These are phyloP conservation scores for Escovopsis weberi DNA, from an alignment of 2,329 filamentous ascomycete genomes.

Conservation along the genomic window DNA sequence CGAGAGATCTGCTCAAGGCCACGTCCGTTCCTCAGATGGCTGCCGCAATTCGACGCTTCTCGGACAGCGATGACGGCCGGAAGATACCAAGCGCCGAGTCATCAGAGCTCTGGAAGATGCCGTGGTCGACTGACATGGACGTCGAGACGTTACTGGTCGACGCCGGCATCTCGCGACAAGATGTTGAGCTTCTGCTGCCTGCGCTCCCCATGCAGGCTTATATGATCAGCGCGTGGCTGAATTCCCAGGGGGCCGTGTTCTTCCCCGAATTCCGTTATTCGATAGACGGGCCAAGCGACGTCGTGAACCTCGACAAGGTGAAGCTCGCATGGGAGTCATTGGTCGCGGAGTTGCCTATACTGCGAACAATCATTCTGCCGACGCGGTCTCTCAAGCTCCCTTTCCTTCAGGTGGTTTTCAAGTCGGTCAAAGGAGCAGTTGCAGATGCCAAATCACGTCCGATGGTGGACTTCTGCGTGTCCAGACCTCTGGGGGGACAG, in stretches of 20 bases:
- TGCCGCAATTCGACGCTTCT: slow-evolving; percentile 3
- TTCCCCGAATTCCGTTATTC: slow-evolving; percentile 57
- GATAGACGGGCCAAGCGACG: slow-evolving; percentile 25
- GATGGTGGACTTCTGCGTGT: background rate
- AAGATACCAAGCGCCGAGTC: background rate
- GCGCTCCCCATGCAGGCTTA: slow-evolving; percentile 66
- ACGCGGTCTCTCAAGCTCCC: slow-evolving; percentile 32
- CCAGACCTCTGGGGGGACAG: slow-evolving; percentile 1
- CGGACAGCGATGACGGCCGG: background rate
- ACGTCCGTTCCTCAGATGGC: slow-evolving; percentile 53
- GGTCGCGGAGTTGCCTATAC: slow-evolving; percentile 40
- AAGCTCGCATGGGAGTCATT: slow-evolving; percentile 47
- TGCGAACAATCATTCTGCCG: slow-evolving; percentile 53
- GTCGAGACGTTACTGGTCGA: slow-evolving; percentile 21
- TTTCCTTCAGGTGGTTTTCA: slow-evolving; percentile 48
- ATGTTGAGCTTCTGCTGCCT: slow-evolving; percentile 47
- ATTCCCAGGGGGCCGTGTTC: slow-evolving; percentile 51
- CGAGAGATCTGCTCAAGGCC: slow-evolving; percentile 56
- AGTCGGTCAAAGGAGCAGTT: background rate
- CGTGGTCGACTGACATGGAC: slow-evolving; percentile 22
- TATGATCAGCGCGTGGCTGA: slow-evolving; percentile 66
- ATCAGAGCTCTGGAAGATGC: slow-evolving; percentile 11
- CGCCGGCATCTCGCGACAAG: slow-evolving; percentile 24
- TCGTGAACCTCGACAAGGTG: slow-evolving; percentile 21
- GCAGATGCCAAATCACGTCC: background rate